A percentile compares a stretch with the other conserved stretches of the same genome.
Conservation (phyloP, 208 protist species). For the Trypanosoma platydactyli region DNA sequence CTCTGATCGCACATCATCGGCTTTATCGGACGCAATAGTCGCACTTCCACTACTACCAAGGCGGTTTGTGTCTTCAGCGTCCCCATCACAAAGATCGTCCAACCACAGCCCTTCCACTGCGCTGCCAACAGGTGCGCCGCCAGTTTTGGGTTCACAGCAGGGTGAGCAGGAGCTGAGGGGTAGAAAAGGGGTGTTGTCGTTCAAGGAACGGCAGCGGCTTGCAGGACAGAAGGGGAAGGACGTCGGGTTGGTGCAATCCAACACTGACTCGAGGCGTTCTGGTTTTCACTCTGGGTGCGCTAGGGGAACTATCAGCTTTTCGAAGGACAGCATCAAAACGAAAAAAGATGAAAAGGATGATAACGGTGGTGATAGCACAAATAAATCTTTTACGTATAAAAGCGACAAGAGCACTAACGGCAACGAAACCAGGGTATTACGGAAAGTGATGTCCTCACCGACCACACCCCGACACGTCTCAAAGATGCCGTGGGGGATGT, state of each 20-base stretch:
- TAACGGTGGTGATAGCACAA: not conserved
- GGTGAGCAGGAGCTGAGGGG: not conserved
- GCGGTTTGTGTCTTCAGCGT: no score
- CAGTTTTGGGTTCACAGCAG: not conserved
- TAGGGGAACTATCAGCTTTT: not conserved
- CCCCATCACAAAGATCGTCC: no score
- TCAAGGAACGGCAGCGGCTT: constrained; percentile 12
- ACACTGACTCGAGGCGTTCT: not conserved
- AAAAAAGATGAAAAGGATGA: constrained; percentile 6
- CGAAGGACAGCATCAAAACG: no score
- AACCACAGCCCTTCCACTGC: no score
- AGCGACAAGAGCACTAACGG: not conserved
- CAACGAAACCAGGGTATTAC: not conserved
- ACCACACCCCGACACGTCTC: no score
- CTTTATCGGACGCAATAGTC: no score
- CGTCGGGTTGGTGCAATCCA: not conserved
- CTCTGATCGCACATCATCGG: no score
- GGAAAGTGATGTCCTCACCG: no score
- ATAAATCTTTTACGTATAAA: not conserved
- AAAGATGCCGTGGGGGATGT: not conserved
- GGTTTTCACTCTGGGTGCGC: not conserved
- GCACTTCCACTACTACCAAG: no score
- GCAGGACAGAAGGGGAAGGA: constrained; percentile 1
- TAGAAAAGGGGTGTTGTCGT: not conserved
- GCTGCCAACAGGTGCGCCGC: no score